A percentile compares a stretch with the other conserved stretches of the same genome.
These are phyloP conservation scores for Diaporthe nobilis DNA, from an alignment of 2,329 filamentous ascomycete genomes.

Conservation along the genomic window DNA sequence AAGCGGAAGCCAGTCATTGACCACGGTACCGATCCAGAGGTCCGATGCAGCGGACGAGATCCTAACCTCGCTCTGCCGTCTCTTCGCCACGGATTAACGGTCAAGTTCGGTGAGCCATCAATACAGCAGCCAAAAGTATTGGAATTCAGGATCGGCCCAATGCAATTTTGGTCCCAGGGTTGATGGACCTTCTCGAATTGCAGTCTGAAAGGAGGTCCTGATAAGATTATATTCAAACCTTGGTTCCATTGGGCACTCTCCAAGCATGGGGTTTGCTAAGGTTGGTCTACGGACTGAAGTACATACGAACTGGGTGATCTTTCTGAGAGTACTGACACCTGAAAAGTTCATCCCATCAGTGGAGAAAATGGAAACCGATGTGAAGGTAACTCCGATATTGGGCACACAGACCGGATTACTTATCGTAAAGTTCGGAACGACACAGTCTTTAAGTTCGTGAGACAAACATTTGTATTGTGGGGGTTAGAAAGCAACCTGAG, in stretches of 20 bases:
- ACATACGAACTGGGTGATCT: neutral
- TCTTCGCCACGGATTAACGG: neutral
- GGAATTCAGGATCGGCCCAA: too few relatives aligned
- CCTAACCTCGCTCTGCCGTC: neutral
- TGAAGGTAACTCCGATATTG: neutral
- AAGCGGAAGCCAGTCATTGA: slow-evolving; percentile 5
- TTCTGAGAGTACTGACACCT: neutral
- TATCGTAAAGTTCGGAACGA: too few relatives aligned
- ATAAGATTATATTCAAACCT: neutral
- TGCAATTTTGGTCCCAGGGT: too few relatives aligned
- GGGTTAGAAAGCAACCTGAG: too few relatives aligned
- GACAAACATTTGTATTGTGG: too few relatives aligned
- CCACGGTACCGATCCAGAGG: neutral
- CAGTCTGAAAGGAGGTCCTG: neutral
- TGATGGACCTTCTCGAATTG: too few relatives aligned
- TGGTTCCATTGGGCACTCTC: neutral
- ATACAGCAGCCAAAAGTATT: too few relatives aligned
- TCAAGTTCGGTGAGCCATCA: neutral
- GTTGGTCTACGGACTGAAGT: neutral
- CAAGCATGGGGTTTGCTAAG: neutral
- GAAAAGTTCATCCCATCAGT: neutral
- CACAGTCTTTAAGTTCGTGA: too few relatives aligned
- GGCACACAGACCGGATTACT: neutral
- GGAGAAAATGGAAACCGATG: too few relatives aligned
- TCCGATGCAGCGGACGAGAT: neutral